These are phyloP conservation scores for Ottelia alismoides DNA, from an alignment of 106 monocot genomes.

Conservation along the genomic window DNA sequence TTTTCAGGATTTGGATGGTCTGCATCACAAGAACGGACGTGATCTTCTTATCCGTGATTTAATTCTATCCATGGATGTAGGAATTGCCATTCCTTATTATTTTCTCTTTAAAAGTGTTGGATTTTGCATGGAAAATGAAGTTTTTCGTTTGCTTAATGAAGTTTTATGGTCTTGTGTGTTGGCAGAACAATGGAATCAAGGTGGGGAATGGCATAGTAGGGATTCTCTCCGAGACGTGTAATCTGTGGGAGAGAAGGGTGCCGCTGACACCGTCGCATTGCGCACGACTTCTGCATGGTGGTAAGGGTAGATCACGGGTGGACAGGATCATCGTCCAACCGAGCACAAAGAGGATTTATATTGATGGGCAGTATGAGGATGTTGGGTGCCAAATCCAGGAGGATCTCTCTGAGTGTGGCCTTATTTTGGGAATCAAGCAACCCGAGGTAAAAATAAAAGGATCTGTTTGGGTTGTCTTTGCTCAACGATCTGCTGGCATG, in stretches of 20 bases:
- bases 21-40: too few species aligned
- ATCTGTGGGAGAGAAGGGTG: constrained; percentile 86
- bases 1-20: too few species aligned
- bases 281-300: constrained; percentile 69
- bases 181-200: constrained; percentile 3
- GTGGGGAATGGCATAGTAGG: constrained; percentile 89
- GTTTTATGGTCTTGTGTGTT: too few species aligned
- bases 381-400: constrained; percentile 88
- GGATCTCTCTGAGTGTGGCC: constrained; percentile 85
- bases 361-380: constrained; percentile 78
- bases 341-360: constrained; percentile 67
- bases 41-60: too few species aligned
- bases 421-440: constrained; percentile 89
- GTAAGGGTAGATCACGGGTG: constrained; percentile 36
- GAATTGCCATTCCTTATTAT: too few species aligned
- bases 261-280: constrained; percentile 87
- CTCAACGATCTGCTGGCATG: not conserved
- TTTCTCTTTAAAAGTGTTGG: too few species aligned
- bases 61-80: too few species aligned
- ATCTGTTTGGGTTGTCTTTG: not conserved
- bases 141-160: too few species aligned
- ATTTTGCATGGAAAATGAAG: too few species aligned
- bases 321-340: constrained; percentile 76
- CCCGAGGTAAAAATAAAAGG: constrained; percentile 45
- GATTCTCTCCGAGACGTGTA: constrained; percentile 62